A percentile compares a stretch with the other conserved stretches of the same genome.
These are phyloP conservation scores for Kalanchoe fedtschenkoi DNA, from an alignment of 164 flowering plant genomes.

Conservation along the genomic window DNA sequence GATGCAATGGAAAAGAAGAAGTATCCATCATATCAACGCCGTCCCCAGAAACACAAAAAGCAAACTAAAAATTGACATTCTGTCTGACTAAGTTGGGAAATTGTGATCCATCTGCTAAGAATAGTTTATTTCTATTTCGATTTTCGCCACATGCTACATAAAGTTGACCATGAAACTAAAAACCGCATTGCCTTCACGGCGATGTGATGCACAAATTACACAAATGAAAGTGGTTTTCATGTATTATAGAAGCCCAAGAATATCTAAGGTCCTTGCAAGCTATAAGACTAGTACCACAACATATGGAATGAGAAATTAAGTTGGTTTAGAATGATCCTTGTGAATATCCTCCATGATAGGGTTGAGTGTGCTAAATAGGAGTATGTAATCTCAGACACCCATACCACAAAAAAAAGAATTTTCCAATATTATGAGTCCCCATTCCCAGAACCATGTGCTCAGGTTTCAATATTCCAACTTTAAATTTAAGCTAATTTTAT, in stretches of 20 bases:
- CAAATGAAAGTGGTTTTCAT: too few species aligned
- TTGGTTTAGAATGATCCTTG: background rate
- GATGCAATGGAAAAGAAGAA: background rate
- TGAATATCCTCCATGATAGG: background rate
- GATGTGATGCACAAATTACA: too few species aligned
- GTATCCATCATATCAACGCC: background rate
- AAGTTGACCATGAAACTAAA: too few species aligned
- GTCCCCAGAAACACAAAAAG: background rate
- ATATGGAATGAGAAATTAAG: background rate
- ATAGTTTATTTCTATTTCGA: too few species aligned
- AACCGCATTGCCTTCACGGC: too few species aligned
- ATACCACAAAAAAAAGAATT: background rate
- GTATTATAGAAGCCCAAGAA: background rate
- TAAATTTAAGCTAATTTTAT: background rate
- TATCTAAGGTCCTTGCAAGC: background rate
- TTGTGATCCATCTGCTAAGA: too few species aligned
- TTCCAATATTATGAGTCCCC: background rate
- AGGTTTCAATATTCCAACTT: background rate
- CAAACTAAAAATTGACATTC: background rate
- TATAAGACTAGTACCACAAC: background rate
- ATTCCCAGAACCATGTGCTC: background rate
- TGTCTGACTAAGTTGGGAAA: too few species aligned
- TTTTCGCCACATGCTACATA: too few species aligned
- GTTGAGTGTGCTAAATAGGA: background rate
- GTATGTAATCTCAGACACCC: background rate